phyloP scores from a whole-genome alignment of 2,329 filamentous ascomycete genomes.

The Botryotinia globosa region DNA sequence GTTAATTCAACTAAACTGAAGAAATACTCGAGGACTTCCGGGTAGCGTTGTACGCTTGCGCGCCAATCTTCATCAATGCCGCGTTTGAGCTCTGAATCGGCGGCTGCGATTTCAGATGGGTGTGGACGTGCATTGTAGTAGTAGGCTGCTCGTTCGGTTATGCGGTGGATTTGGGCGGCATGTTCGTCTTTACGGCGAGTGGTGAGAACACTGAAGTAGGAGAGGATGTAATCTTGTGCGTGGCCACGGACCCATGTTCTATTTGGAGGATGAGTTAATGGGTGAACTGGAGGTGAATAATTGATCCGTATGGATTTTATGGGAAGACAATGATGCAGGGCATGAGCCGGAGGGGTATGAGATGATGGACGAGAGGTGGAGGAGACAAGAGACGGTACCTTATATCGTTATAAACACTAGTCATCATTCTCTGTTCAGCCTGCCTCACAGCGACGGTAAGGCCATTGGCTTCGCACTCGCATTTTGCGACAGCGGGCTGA shows the following conservation, averaged over 20 bases:
- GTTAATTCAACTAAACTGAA: slow-evolving; percentile 67
- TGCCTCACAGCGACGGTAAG: slow-evolving; percentile 61
- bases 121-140: slow-evolving; percentile 58
- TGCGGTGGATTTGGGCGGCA: slow-evolving; percentile 52
- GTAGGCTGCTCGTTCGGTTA: slow-evolving; percentile 54
- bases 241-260: slow-evolving; percentile 64
- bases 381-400: slow-evolving; percentile 45
- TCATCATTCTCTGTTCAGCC: slow-evolving; percentile 63
- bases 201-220: slow-evolving; percentile 60
- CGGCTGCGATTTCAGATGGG: slow-evolving; percentile 60
- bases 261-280: slow-evolving; percentile 22
- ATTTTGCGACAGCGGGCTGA: slow-evolving; percentile 55
- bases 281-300: neutral
- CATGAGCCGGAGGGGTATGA: neutral
- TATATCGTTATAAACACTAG: slow-evolving; percentile 60
- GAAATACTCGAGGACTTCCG: slow-evolving; percentile 79
- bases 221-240: slow-evolving; percentile 65
- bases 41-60: slow-evolving; percentile 70
- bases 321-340: neutral
- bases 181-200: slow-evolving; percentile 60
- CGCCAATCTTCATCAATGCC: slow-evolving; percentile 80
- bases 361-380: neutral
- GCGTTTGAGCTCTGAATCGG: slow-evolving; percentile 64
- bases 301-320: neutral
- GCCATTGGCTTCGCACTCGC: slow-evolving; percentile 65